These are phyloP conservation scores for Populus ilicifolia DNA, from an alignment of 345 rosid species.

Conservation along the genomic window DNA sequence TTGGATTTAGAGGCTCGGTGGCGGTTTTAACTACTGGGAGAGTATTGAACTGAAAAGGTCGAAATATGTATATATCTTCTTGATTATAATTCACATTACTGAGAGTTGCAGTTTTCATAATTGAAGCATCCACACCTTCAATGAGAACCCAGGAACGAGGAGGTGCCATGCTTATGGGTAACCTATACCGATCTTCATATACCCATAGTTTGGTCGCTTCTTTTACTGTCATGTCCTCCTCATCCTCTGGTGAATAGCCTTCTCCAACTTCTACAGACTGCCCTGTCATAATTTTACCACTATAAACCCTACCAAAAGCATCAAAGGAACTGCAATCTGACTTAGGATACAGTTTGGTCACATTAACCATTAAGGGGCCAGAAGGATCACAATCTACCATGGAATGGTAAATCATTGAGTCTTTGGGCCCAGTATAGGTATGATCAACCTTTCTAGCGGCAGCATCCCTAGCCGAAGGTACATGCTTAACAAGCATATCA, in stretches of 20 bases:
- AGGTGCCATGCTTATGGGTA: slow-evolving; percentile 90
- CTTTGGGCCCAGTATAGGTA: slow-evolving; percentile 71
- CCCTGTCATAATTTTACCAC: slow-evolving; percentile 91
- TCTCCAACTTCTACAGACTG: slow-evolving; percentile 91
- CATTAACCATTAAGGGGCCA: slow-evolving; percentile 95
- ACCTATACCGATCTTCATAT: slow-evolving; percentile 87
- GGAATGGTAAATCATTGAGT: slow-evolving; percentile 62
- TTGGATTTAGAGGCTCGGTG: slow-evolving; percentile 95
- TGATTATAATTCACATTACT: slow-evolving; percentile 54
- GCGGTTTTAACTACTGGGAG: slow-evolving; percentile 97
- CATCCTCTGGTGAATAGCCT: slow-evolving; percentile 96
- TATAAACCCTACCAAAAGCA: slow-evolving; percentile 91
- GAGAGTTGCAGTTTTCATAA: slow-evolving; percentile 93
- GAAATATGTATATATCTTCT: slow-evolving; percentile 82
- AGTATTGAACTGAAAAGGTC: slow-evolving; percentile 89
- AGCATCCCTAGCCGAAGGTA: slow-evolving; percentile 91
- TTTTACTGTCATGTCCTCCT: slow-evolving; percentile 92
- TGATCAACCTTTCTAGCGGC: slow-evolving; percentile 75
- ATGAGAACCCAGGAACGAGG: slow-evolving; percentile 97
- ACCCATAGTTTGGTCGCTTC: slow-evolving; percentile 95
- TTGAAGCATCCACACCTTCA: slow-evolving; percentile 96
- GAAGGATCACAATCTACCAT: slow-evolving; percentile 83
- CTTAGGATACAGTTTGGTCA: slow-evolving; percentile 92
- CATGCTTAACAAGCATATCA: slow-evolving; percentile 91
- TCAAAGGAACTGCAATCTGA: slow-evolving; percentile 94